Evolutionary conservation across 2,329 filamentous ascomycete genomes (phyloP).

Genomic region (Apiospora malaysiana): DNA sequence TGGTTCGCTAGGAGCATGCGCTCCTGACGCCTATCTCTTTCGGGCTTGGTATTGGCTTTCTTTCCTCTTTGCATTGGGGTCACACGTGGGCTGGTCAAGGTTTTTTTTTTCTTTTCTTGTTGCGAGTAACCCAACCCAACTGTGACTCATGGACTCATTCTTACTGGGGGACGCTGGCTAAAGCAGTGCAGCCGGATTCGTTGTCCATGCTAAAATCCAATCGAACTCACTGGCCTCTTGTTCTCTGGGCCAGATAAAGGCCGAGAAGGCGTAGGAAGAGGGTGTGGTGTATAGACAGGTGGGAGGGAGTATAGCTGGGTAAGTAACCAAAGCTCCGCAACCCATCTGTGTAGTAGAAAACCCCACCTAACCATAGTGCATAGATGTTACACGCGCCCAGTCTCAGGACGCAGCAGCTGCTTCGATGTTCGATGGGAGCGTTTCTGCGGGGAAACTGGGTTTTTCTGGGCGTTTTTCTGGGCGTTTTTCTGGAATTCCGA

Average conservation of each 20-base stretch:
- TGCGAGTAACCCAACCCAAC: background rate
- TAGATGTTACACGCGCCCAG: background rate
- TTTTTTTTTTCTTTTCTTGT: too few species aligned
- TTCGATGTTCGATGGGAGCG: background rate
- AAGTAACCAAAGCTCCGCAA: background rate
- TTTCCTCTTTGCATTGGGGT: background rate
- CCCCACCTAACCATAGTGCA: too few species aligned
- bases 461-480: background rate
- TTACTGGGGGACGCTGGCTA: background rate
- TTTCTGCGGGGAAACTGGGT: constrained; percentile 13
- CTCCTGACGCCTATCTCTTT: constrained; percentile 24
- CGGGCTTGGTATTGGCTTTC: background rate
- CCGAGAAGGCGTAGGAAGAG: too few species aligned
- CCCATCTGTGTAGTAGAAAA: background rate
- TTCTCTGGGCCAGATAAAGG: too few species aligned
- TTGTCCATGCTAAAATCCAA: too few species aligned
- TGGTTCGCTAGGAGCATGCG: constrained; percentile 29
- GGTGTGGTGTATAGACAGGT: background rate
- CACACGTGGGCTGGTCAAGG: background rate
- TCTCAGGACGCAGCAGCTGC: background rate
- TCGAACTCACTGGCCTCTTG: too few species aligned
- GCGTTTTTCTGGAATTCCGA: background rate
- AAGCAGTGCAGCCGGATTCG: background rate
- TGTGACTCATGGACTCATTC: background rate
- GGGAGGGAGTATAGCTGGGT: background rate